phyloP scores from a whole-genome alignment of 1,284 basidiomycete species.

The Xanthoconium separans region DNA sequence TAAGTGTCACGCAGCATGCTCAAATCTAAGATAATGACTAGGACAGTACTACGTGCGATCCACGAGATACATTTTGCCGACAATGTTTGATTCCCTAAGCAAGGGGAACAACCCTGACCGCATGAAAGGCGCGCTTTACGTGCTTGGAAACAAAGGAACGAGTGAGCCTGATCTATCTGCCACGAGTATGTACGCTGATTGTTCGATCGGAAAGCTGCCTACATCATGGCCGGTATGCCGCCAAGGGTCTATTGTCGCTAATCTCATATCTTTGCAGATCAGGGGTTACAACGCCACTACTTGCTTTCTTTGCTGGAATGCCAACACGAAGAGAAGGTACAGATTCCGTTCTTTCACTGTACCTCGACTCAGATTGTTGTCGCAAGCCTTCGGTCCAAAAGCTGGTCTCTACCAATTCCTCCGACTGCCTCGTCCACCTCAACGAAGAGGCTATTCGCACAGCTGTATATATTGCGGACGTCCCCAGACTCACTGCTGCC shows the following conservation, averaged over 20 bases:
- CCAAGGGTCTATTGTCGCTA: constrained; percentile 2
- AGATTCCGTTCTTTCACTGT: neutral
- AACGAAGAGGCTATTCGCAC: constrained; percentile 64
- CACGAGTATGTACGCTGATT: constrained; percentile 7
- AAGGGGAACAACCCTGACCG: constrained; percentile 87
- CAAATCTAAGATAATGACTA: constrained; percentile 4
- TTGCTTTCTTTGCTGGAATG: constrained; percentile 75
- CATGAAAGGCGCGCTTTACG: constrained; percentile 94
- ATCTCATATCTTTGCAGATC: constrained; percentile 47
- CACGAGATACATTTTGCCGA: constrained; percentile 63
- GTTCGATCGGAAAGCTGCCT: constrained; percentile 44
- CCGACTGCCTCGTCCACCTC: constrained; percentile 61
- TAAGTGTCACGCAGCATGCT: constrained; percentile 36
- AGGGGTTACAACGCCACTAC: constrained; percentile 64
- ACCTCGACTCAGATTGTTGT: constrained; percentile 2
- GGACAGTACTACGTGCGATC: constrained; percentile 79
- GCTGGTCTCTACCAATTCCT: constrained; percentile 70
- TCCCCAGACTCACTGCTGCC: constrained; percentile 45
- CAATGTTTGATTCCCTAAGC: constrained; percentile 68
- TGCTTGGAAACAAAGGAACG: constrained; percentile 78
- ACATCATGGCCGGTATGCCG: constrained; percentile 58
- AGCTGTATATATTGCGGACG: constrained; percentile 52
- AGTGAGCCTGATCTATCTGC: constrained; percentile 37
- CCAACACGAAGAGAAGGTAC: constrained; percentile 90
- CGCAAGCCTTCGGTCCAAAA: constrained; percentile 87